Conservation (phyloP, 1,284 basidiomycete species). For the Sanghuangporus weigelae region DNA sequence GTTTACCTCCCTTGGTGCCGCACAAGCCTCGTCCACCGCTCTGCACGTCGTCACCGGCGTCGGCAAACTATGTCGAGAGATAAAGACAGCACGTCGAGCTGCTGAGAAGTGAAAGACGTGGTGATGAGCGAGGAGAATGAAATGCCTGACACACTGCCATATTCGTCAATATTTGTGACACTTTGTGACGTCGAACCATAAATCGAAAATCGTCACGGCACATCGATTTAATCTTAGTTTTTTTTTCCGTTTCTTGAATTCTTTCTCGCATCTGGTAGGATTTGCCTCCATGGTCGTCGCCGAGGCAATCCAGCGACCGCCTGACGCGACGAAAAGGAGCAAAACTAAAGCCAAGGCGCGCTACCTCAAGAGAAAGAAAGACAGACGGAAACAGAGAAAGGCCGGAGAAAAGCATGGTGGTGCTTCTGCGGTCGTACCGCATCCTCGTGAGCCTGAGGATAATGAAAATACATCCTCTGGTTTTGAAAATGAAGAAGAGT, state of each 20-base stretch:
- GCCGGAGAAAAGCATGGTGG: constrained; percentile 27
- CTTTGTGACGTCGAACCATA: neutral
- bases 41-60: neutral
- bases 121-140: neutral
- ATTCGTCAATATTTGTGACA: constrained; percentile 1
- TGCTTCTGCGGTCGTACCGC: constrained; percentile 7
- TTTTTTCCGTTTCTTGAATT: neutral
- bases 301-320: neutral
- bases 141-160: constrained; percentile 2
- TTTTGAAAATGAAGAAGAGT: constrained; percentile 24
- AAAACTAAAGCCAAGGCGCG: constrained; percentile 58
- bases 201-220: neutral
- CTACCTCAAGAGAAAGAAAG: constrained; percentile 63
- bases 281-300: neutral
- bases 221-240: neutral
- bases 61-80: neutral
- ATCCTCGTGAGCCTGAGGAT: constrained; percentile 15
- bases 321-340: constrained; percentile 22
- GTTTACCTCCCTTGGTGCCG: neutral
- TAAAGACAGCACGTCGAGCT: neutral
- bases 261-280: neutral
- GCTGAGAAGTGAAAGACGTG: neutral
- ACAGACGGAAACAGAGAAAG: constrained; percentile 49
- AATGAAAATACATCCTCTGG: constrained; percentile 19
- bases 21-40: neutral